Evolutionary conservation across 2,329 filamentous ascomycete species (phyloP).

Genomic region (Leptographium radiaticola): DNA sequence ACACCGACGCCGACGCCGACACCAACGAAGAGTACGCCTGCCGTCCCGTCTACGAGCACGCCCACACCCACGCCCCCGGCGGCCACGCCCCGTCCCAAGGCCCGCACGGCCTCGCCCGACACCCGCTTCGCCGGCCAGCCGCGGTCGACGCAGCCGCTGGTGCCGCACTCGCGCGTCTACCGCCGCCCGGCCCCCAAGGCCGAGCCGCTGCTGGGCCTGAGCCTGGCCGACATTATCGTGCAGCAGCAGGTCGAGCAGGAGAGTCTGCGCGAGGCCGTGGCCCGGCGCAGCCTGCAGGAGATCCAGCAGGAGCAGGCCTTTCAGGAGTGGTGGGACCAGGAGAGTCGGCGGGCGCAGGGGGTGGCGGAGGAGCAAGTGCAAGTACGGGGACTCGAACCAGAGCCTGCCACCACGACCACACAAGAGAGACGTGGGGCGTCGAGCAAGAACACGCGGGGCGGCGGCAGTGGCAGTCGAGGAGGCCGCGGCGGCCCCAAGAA

Average conservation of each 20-base stretch:
- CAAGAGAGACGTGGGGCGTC: too few relatives aligned
- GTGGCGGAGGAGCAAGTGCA: constrained; percentile 32
- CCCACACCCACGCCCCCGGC: constrained; percentile 16
- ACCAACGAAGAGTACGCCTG: too few relatives aligned
- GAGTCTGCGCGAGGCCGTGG: constrained; percentile 66
- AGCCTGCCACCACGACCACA: too few relatives aligned
- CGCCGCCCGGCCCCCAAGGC: constrained; percentile 43
- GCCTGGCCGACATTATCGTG: constrained; percentile 77
- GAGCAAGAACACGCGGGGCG: too few relatives aligned
- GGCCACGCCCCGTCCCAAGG: constrained; percentile 25
- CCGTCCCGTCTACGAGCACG: too few relatives aligned
- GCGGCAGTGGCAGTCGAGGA: too few relatives aligned
- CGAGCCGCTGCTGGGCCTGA: constrained; percentile 48
- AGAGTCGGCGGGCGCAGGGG: constrained; percentile 59
- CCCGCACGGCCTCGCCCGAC: constrained; percentile 44
- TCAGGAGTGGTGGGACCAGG: constrained; percentile 90
- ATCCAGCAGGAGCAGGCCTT: constrained; percentile 97
- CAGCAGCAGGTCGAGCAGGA: constrained; percentile 79
- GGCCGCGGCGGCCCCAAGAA: too few relatives aligned
- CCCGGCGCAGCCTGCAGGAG: constrained; percentile 80
- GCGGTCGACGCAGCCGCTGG: constrained; percentile 21
- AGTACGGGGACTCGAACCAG: constrained; percentile 22
- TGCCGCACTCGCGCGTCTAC: constrained; percentile 50
- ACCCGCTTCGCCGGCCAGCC: constrained; percentile 49
- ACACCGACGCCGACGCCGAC: constrained; percentile 14